These are phyloP conservation scores for Ganoderma boninense DNA, from an alignment of 1,284 basidiomycete species.

Conservation along the genomic window DNA sequence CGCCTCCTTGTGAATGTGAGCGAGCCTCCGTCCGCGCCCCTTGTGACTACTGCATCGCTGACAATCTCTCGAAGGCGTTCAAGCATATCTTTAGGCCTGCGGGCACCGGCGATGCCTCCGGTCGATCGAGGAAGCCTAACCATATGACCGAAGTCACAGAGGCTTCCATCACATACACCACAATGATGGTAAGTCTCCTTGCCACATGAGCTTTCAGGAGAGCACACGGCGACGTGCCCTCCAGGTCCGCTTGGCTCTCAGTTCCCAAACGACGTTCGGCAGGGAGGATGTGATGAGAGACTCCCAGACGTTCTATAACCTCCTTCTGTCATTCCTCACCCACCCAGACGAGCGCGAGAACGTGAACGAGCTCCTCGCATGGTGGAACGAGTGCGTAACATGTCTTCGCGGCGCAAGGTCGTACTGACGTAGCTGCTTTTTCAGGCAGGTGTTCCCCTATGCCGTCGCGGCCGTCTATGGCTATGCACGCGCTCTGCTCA, in stretches of 20 bases:
- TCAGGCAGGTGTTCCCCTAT: background rate
- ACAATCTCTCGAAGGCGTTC: too few relatives aligned
- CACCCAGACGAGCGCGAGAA: background rate
- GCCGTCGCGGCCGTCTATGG: background rate
- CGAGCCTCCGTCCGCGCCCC: background rate
- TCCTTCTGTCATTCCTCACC: background rate
- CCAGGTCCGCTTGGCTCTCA: background rate
- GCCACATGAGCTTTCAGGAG: background rate
- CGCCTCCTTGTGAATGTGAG: background rate
- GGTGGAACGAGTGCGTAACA: background rate
- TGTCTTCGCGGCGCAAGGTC: background rate
- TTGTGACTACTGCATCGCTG: too few relatives aligned
- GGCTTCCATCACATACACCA: background rate
- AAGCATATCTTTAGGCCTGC: background rate
- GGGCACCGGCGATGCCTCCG: background rate
- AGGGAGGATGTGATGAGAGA: background rate
- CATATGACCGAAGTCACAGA: background rate
- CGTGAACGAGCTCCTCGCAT: background rate
- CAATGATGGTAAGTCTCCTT: background rate
- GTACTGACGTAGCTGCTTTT: too few relatives aligned
- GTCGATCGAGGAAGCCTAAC: background rate
- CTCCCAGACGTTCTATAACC: background rate
- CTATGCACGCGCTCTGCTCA: too few relatives aligned
- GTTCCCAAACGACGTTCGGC: background rate
- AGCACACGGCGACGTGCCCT: background rate